These are phyloP conservation scores for Fragaria iinumae DNA, from an alignment of 306 rosid species.

Conservation along the genomic window DNA sequence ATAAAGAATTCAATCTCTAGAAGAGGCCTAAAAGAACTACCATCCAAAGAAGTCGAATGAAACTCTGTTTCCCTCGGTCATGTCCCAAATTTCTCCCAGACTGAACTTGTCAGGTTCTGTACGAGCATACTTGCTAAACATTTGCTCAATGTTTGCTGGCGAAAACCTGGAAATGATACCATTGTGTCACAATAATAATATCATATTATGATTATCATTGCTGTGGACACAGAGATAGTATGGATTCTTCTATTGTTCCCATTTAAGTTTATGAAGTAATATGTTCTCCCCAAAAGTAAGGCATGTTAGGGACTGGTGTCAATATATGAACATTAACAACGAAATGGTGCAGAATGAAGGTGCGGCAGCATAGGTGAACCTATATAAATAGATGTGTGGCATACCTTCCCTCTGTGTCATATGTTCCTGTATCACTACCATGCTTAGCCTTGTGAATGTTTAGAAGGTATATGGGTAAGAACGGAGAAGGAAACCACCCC, in stretches of 20 bases:
- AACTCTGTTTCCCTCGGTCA: slow-evolving; percentile 73
- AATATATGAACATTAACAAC: background rate
- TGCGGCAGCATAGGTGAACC: background rate
- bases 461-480: slow-evolving; percentile 64
- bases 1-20: background rate
- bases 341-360: background rate
- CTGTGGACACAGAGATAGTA: background rate
- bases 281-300: background rate
- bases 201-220: background rate
- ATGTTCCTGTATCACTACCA: slow-evolving; percentile 78
- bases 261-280: background rate
- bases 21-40: slow-evolving; percentile 22
- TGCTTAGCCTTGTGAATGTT: slow-evolving; percentile 73
- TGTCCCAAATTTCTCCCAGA: slow-evolving; percentile 63
- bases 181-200: background rate
- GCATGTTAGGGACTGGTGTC: background rate
- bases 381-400: background rate
- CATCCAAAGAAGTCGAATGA: slow-evolving; percentile 70
- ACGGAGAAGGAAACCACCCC: slow-evolving; percentile 80
- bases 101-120: slow-evolving; percentile 65
- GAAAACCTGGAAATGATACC: slow-evolving; percentile 37
- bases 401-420: slow-evolving; percentile 90
- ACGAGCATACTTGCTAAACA: slow-evolving; percentile 69
- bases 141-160: slow-evolving; percentile 64
- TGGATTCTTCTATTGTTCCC: background rate